phyloP scores from a whole-genome alignment of 2,329 filamentous ascomycete genomes.

The Fusarium phyllophilum region DNA sequence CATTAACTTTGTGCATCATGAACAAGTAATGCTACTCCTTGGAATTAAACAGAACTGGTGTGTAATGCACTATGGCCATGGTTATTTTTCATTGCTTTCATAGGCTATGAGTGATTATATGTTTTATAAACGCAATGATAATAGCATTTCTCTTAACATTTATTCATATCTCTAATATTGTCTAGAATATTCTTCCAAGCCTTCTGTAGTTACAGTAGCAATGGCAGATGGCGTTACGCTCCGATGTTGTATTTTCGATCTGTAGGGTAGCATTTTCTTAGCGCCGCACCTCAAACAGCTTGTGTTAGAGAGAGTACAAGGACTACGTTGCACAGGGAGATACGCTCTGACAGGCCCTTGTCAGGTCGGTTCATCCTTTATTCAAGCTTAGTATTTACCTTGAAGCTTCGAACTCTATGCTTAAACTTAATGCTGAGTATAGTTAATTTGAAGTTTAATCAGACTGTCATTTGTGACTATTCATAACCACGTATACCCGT shows the following conservation, averaged over 20 bases:
- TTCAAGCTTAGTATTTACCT: slow-evolving; percentile 13
- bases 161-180: not conserved
- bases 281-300: slow-evolving; percentile 12
- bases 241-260: not conserved
- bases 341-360: slow-evolving; percentile 18
- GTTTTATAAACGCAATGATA: not conserved
- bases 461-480: not conserved
- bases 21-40: not conserved
- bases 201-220: not conserved
- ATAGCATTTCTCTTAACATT: not conserved
- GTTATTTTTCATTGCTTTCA: not conserved
- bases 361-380: not conserved
- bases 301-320: slow-evolving; percentile 3
- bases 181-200: not conserved
- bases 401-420: not conserved
- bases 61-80: not conserved
- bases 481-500: not conserved
- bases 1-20: not conserved
- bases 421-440: not conserved
- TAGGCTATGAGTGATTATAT: too few species aligned
- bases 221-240: not conserved
- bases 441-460: not conserved
- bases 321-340: not conserved
- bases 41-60: not conserved
- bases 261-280: slow-evolving; percentile 14